Base-by-base conservation (phyloP, 164 flowering plant genomes). In the Akebia trifoliata region DNA sequence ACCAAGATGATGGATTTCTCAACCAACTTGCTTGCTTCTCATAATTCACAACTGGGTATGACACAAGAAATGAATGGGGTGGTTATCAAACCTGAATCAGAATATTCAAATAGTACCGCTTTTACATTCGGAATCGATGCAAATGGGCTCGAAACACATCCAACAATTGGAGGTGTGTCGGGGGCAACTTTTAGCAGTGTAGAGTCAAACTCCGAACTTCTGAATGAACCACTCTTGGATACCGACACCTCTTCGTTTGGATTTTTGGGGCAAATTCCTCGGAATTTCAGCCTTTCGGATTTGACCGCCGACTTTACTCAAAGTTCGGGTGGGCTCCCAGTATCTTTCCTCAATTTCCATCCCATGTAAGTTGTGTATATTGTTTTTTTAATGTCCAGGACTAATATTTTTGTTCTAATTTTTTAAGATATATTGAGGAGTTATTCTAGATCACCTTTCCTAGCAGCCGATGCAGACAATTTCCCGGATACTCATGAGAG, bases 241-340 rank as follows among this genome's bases (percentile, higher is more conserved):
- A 62, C 77, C 6, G 84, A 89, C 59, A 49, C 63, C 38, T 65
- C 81, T 59, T 56, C 85, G 34, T 81, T 69, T 80, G 98, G 95
- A 42, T 79, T 75, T 52, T 71, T 92, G 54, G 75, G 82, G 35
- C 85, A 78, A 66, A 87, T 87, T 56, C 97, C 97, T 62, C 79
- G 86, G 36, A 81, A 63, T 72, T 85, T 92, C 72, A 89, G 98
- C 58, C 78, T 89, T 50, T 84, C 98, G 31, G 98, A 87, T 69
- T 69, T 92, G 69, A 76, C 96, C 7, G 87, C 85, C 3, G 83
- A 78, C 63, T 87, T 84, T 52, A 56, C 84, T 53, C 86, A 80
- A 61, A 81, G 80, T 62, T 73, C 94, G 55, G 90, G 95, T 92
- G 40, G 18, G 71, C 56, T n/a, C n/a, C n/a, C n/a, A n/a, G n/a